These are phyloP conservation scores for Plasmodium sp. DNA, from an alignment of 169 alveolate species.

Conservation along the genomic window DNA sequence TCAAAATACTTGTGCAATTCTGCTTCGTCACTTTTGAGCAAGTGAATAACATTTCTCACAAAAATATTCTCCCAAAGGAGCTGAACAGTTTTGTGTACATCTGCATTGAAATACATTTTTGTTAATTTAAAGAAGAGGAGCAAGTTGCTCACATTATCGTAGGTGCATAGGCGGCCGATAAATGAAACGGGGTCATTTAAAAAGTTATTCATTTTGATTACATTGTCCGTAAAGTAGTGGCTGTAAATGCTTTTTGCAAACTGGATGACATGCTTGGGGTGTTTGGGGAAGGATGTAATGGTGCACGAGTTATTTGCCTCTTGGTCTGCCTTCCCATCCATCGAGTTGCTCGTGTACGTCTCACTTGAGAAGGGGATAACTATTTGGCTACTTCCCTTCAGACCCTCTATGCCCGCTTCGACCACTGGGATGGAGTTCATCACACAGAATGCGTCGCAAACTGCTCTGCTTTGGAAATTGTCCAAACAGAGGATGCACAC, in stretches of 20 bases:
- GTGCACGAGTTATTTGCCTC: slow-evolving; percentile 40
- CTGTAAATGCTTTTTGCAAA: slow-evolving; percentile 49
- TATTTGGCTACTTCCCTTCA: slow-evolving; percentile 70
- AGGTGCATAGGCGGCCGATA: slow-evolving; percentile 28
- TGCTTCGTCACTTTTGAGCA: slow-evolving; percentile 12
- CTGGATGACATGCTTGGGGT: slow-evolving; percentile 60
- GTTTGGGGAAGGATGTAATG: slow-evolving; percentile 60
- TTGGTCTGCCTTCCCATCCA: not conserved
- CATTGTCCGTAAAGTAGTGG: slow-evolving; percentile 44
- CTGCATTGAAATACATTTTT: slow-evolving; percentile 32
- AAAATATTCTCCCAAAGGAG: slow-evolving; percentile 34
- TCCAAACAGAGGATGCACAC: slow-evolving; percentile 59
- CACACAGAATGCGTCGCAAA: slow-evolving; percentile 45
- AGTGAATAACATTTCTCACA: slow-evolving; percentile 36
- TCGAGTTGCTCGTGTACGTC: slow-evolving; percentile 16
- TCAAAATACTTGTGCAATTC: slow-evolving; percentile 31
- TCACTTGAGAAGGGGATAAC: slow-evolving; percentile 52
- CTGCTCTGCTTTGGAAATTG: slow-evolving; percentile 37
- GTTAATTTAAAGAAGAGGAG: slow-evolving; percentile 56
- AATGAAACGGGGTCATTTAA: slow-evolving; percentile 45
- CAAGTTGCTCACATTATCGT: slow-evolving; percentile 50
- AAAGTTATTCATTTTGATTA: slow-evolving; percentile 52
- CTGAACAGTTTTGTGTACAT: slow-evolving; percentile 9
- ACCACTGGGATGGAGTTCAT: slow-evolving; percentile 39
- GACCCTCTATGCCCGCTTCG: slow-evolving; percentile 71